phyloP scores from a whole-genome alignment of 2,329 filamentous ascomycete genomes.

The Teratosphaeria viscida region DNA sequence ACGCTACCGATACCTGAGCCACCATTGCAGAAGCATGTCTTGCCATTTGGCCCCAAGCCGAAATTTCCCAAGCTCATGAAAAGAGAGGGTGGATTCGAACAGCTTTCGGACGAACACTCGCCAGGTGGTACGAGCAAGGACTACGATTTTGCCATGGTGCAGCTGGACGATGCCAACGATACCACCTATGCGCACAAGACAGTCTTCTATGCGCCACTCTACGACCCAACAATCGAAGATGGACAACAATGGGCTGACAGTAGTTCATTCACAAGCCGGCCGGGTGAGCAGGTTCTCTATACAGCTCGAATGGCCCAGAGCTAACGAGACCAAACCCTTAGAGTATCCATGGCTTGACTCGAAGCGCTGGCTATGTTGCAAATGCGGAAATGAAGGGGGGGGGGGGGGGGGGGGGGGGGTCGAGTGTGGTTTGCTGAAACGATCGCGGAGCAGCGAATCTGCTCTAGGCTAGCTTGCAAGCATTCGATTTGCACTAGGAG shows the following conservation, averaged over 20 bases:
- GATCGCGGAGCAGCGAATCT: slow-evolving; percentile 21
- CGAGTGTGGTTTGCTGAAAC: too few relatives aligned
- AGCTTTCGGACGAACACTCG: not conserved
- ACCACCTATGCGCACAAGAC: not conserved
- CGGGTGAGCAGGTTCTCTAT: not conserved
- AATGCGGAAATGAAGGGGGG: too few relatives aligned
- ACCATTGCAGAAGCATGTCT: not conserved
- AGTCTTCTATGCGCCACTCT: not conserved
- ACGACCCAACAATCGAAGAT: slow-evolving; percentile 5
- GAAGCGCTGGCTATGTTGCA: slow-evolving; percentile 22
- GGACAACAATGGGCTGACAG: slow-evolving; percentile 10
- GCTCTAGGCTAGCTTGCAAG: slow-evolving; percentile 15
- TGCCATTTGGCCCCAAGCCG: not conserved
- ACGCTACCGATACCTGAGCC: not conserved
- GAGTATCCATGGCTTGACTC: slow-evolving; percentile 8
- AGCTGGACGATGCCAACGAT: not conserved
- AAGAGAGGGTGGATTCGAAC: not conserved
- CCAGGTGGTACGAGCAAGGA: not conserved
- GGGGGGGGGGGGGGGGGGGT: too few relatives aligned
- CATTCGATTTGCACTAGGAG: slow-evolving; percentile 15
- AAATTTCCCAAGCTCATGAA: not conserved
- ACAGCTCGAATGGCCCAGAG: not conserved
- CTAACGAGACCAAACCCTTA: not conserved
- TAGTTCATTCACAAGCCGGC: slow-evolving; percentile 8
- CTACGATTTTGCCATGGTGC: not conserved